Base-by-base conservation (phyloP, 1,139 yeast genomes). In the Pneumocystis sp. region DNA sequence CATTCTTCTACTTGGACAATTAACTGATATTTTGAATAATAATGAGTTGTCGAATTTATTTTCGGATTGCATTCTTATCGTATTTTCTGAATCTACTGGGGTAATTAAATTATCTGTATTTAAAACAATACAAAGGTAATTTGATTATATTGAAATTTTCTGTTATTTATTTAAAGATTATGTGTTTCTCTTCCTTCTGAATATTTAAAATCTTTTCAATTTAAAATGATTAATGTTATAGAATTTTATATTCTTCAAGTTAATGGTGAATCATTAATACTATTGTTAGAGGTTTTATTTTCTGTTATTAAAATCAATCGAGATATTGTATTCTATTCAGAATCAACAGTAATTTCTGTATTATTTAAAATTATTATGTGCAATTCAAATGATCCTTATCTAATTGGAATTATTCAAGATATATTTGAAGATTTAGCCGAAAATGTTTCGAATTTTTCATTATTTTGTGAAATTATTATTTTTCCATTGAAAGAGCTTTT, bases 381-480 rank as follows among this genome's bases (percentile, higher is more conserved):
- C 17, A 66, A 62, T 45, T 66, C 66, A n/a, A 66, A 66, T n/a
- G 68, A 67, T 56, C 68, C 67, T 2, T 67, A 64, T 37, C 59
- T 67, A 12, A 64, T 61, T 39, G 68, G 69, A 31, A 59, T 63
- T 29, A 61, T 67, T 35, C 66, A 62, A 40, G 68, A 67, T 50
- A 62, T 63, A n/a, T 67, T 67, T 40, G 68, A 67, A 59, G 50
- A 64, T n/a, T 62, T 67, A 25, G 68, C 66, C 4, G 50, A 63
- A 12, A 45, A 42, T 25, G 64, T 63, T 39, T 61, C 21, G 17
- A 37, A 66, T 57, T 64, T 64, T 44, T 50, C 57, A 19, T 25
- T 29, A 25, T 50, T 50, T 10, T 50, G 57, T 50, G 57, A 50
- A 25, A 50, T 2, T 12, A 25, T 50, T 15, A 15, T 50, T 50